Percentiles rank a stretch among this genome's conserved stretches.
Evolutionary conservation across 371 early-diverging fungal species (phyloP).

Genomic region (Quaeritorhiza haematococci): DNA sequence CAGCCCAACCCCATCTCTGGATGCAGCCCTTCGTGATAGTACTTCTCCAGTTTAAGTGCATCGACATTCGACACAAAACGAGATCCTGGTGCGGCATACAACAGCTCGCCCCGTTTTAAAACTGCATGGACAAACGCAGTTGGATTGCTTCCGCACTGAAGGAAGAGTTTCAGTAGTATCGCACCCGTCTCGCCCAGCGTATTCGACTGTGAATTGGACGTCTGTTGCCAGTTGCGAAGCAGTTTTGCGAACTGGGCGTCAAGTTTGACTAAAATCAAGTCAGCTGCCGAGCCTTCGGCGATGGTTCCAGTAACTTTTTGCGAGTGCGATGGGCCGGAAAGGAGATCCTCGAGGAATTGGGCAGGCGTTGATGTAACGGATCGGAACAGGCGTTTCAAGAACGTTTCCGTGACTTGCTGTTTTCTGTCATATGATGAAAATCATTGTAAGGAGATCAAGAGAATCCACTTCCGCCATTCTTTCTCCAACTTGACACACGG

Average conservation of each 20-base stretch:
- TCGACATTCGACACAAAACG: slow-evolving; percentile 4
- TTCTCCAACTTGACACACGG: no score
- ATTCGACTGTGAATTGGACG: background rate
- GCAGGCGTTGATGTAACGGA: slow-evolving; percentile 11
- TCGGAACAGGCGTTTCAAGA: background rate
- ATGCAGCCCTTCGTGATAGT: slow-evolving; percentile 23
- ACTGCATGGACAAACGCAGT: slow-evolving; percentile 18
- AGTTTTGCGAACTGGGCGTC: background rate
- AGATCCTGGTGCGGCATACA: background rate
- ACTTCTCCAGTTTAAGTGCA: slow-evolving; percentile 6
- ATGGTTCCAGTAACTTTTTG: no score
- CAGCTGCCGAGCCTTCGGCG: slow-evolving; percentile 13
- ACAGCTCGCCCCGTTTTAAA: slow-evolving; percentile 18
- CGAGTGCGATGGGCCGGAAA: no score
- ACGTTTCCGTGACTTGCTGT: background rate
- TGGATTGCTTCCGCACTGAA: slow-evolving; percentile 8
- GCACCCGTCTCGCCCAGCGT: background rate
- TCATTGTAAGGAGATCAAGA: background rate
- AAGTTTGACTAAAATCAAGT: slow-evolving; percentile 28
- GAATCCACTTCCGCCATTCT: no score
- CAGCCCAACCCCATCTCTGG: no score
- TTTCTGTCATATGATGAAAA: background rate
- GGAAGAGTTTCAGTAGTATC: background rate
- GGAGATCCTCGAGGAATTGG: slow-evolving; percentile 6
- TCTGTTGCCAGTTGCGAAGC: background rate